Evolutionary conservation across 1,284 basidiomycete species (phyloP).

Genomic region (Pseudomicrostroma phylloplanum): DNA sequence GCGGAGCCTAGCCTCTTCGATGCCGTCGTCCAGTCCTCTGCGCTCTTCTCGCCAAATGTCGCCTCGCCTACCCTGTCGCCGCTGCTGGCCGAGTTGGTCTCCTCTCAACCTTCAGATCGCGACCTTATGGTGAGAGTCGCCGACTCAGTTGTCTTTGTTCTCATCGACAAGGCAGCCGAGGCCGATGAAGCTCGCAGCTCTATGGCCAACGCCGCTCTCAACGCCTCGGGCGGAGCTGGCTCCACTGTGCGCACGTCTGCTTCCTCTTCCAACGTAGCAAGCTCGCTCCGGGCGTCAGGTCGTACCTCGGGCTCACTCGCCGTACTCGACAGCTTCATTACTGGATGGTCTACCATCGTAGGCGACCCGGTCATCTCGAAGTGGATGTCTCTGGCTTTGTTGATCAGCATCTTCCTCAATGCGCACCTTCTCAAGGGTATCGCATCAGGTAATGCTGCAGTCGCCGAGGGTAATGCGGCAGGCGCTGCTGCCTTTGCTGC

Average conservation of each 20-base stretch:
- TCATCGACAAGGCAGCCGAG: slow-evolving; percentile 56
- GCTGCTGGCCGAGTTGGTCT: slow-evolving; percentile 34
- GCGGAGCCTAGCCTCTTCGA: slow-evolving; percentile 47
- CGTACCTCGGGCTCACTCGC: slow-evolving; percentile 30
- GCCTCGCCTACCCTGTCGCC: slow-evolving; percentile 25
- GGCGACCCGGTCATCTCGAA: slow-evolving; percentile 91
- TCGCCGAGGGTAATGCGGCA: slow-evolving; percentile 46
- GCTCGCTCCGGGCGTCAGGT: not conserved
- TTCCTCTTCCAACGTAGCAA: slow-evolving; percentile 7
- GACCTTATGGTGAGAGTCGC: slow-evolving; percentile 39
- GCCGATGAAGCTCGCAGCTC: slow-evolving; percentile 21
- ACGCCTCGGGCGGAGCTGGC: slow-evolving; percentile 26
- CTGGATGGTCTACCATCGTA: slow-evolving; percentile 86
- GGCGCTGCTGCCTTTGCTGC: slow-evolving; percentile 48
- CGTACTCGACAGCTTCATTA: slow-evolving; percentile 78
- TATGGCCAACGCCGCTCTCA: slow-evolving; percentile 36
- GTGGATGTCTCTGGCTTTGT: slow-evolving; percentile 86
- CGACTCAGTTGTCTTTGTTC: slow-evolving; percentile 62
- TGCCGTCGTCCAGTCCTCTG: slow-evolving; percentile 23
- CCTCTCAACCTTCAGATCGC: slow-evolving; percentile 21
- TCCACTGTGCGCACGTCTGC: slow-evolving; percentile 4
- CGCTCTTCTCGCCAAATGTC: slow-evolving; percentile 23
- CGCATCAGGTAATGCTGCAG: slow-evolving; percentile 52
- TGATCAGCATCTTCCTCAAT: slow-evolving; percentile 82
- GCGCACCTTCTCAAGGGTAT: slow-evolving; percentile 81